Evolutionary conservation across 176 grass and related monocot genomes (phyloP).

Genomic region (Zoysia pacifica): DNA sequence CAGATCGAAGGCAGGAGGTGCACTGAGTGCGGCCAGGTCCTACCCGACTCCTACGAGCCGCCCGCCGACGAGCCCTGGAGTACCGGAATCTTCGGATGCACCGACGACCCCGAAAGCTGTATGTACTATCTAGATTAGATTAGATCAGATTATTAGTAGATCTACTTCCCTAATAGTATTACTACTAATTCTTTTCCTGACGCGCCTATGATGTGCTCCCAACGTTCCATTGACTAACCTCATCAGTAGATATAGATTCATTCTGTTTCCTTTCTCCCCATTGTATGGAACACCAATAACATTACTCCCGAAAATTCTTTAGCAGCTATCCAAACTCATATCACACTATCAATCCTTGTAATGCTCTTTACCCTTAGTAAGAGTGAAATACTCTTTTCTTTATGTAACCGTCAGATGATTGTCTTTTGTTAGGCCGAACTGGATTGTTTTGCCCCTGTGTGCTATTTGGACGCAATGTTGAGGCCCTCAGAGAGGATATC

Average conservation of each 20-base stretch:
- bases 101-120: slow-evolving; percentile 76
- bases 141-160: no score
- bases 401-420: background rate
- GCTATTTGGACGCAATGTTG: slow-evolving; percentile 86
- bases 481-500: slow-evolving; percentile 75
- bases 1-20: slow-evolving; percentile 76
- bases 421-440: slow-evolving; percentile 60
- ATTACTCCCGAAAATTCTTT: background rate
- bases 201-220: no score
- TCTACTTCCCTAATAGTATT: no score
- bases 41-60: slow-evolving; percentile 76
- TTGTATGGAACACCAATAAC: background rate
- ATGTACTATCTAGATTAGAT: slow-evolving; percentile 13
- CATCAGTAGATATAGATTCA: no score
- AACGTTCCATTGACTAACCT: no score
- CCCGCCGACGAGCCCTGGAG: slow-evolving; percentile 87
- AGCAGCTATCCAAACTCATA: background rate
- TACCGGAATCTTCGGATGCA: slow-evolving; percentile 78
- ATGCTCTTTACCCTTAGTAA: background rate
- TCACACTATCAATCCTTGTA: background rate
- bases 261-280: background rate
- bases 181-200: no score
- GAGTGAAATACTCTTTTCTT: no score
- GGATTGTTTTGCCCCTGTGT: slow-evolving; percentile 90
- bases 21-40: slow-evolving; percentile 71